Evolutionary conservation across 2,329 filamentous ascomycete species (phyloP), one percentile per base, ranked within the genome.

Genomic region (Colletotrichum destructivum): DNA sequence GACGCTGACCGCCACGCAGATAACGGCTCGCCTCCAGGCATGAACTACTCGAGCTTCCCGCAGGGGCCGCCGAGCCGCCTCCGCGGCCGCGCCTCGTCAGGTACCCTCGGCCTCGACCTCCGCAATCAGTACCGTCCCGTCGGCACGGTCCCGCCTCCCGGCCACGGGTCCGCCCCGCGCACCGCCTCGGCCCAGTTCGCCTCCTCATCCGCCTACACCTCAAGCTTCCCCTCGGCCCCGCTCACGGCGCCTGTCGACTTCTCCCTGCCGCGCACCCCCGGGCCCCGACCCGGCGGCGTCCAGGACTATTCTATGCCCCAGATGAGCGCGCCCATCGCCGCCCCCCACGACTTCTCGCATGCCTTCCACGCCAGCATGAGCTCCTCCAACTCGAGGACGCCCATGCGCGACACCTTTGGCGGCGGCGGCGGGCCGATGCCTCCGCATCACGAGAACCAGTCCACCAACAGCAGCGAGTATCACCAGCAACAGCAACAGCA

Each of bases 181-280:
- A 78, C 57, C 52, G 67, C 56, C n/a, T 72, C 70, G 9, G 47
- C 70, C 47, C 70, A 72, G 47, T 72, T 69, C 56, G 56, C 60
- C 40, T 56, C 60, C 4, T 62, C 66, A 9, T 38, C 40, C 84
- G 9, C 80, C 54, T 88, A 88, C 75, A 84, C 85, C 4, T 82
- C 83, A 4, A 86, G 86, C 74, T 89, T 87, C 75, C 83, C 88
- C 1, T 87, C 87, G 7, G 86, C 88, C 6, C 87, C 88, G 0
- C 80, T 89, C 16, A 85, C 86, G 4, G 86, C 88, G 1, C 88
- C 88, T 1, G 82, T 88, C 72, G 87, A 89, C 63, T 88, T 87
- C 74, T 82, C 85, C 3, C 78, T 87, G 16, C 82, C 86, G 2
- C 79, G 85, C 52, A 85, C 84, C 4, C 81, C 83, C 16, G 79